A percentile compares a stretch with the other conserved stretches of the same genome.
Conservation (phyloP, 345 rosid genomes). For the Sonneratia alba region DNA sequence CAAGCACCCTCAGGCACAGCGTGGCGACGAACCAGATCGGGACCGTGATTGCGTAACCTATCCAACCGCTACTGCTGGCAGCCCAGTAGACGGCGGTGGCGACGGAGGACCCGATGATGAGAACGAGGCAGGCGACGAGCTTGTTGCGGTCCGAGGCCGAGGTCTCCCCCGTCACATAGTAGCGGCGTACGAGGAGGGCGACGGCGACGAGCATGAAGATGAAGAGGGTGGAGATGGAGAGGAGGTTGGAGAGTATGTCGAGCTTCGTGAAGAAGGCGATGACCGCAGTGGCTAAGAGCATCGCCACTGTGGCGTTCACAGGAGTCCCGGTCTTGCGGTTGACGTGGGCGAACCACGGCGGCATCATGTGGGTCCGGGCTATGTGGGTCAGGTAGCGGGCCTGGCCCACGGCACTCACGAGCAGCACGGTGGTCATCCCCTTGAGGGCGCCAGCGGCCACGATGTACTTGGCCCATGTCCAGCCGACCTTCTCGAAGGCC, state of each 20-base stretch:
- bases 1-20: constrained; percentile 14
- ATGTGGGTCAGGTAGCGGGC: constrained; percentile 85
- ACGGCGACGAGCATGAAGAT: constrained; percentile 79
- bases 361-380: constrained; percentile 86
- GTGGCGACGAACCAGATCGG: constrained; percentile 32
- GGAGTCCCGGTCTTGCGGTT: constrained; percentile 63
- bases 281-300: constrained; percentile 48
- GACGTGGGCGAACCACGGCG: constrained; percentile 71
- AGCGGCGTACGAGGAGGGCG: constrained; percentile 65
- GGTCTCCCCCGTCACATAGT: constrained; percentile 40
- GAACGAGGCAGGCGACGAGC: constrained; percentile 16
- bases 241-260: constrained; percentile 40
- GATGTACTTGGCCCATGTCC: constrained; percentile 78
- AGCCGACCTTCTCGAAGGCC: constrained; percentile 54
- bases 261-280: constrained; percentile 72
- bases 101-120: constrained; percentile 23
- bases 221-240: constrained; percentile 64
- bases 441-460: constrained; percentile 70
- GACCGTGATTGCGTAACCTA: constrained; percentile 21
- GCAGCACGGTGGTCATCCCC: constrained; percentile 80
- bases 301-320: constrained; percentile 52
- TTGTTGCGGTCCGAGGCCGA: constrained; percentile 17
- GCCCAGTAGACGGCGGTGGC: constrained; percentile 28
- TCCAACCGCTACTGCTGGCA: constrained; percentile 20
- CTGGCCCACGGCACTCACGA: constrained; percentile 64